These are phyloP conservation scores for Monosiga brevicollis DNA, from an alignment of 78 protist genomes.

Conservation along the genomic window DNA sequence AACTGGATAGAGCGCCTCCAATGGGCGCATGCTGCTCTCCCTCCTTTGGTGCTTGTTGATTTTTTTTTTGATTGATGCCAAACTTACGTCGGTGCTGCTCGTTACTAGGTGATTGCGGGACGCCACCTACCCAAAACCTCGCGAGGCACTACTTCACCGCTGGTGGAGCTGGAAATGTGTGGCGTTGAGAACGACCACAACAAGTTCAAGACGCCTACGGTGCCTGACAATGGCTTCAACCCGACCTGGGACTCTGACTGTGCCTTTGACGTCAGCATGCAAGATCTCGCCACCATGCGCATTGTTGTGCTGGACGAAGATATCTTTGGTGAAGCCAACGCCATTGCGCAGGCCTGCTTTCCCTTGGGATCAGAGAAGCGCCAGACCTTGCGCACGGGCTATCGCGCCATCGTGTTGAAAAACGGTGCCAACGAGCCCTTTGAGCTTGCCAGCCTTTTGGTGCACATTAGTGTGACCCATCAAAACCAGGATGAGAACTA, in stretches of 20 bases:
- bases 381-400: background rate
- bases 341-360: background rate
- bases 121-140: background rate
- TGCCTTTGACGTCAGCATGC: background rate
- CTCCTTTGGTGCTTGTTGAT: too few species aligned
- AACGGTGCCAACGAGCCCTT: background rate
- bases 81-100: too few species aligned
- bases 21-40: too few species aligned
- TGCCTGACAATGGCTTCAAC: background rate
- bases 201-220: background rate
- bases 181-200: background rate
- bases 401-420: background rate
- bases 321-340: conserved; percentile 4
- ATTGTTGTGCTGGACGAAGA: background rate
- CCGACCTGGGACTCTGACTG: background rate
- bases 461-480: background rate
- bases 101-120: background rate
- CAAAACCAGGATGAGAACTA: background rate
- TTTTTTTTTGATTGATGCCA: too few species aligned
- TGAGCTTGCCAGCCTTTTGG: background rate
- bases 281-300: background rate
- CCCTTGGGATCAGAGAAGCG: background rate
- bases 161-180: background rate
- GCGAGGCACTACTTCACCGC: background rate
- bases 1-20: too few species aligned